phyloP scores from a whole-genome alignment of 352 stramenopile genomes.

The Blastocystis hominis region DNA sequence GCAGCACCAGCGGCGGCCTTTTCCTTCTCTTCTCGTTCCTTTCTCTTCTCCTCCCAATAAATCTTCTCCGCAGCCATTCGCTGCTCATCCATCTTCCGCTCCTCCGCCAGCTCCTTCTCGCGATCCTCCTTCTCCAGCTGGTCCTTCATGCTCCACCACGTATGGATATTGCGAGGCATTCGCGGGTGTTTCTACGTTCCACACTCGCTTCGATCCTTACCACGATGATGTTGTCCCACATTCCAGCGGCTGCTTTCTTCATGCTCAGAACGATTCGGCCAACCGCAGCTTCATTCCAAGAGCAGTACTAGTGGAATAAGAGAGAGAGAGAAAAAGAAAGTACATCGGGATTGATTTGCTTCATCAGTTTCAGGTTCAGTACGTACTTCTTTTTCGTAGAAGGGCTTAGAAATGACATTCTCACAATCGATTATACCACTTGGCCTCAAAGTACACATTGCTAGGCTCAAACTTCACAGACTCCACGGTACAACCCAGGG shows the following conservation, averaged over 20 bases:
- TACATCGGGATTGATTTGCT: slow-evolving; percentile 26
- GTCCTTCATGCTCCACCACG: slow-evolving; percentile 57
- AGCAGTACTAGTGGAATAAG: neutral
- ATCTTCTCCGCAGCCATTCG: neutral
- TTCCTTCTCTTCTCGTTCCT: neutral
- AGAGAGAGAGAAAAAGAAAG: neutral
- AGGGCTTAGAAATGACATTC: neutral
- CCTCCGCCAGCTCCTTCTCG: slow-evolving; percentile 14
- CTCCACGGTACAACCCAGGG: slow-evolving; percentile 26
- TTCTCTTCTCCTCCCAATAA: slow-evolving; percentile 53
- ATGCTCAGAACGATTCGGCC: slow-evolving; percentile 47
- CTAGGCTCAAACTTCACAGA: slow-evolving; percentile 36
- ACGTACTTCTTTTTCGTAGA: slow-evolving; percentile 56
- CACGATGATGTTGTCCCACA: slow-evolving; percentile 54
- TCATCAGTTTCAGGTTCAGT: slow-evolving; percentile 25
- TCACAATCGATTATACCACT: neutral
- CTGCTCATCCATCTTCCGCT: slow-evolving; percentile 37
- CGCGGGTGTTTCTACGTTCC: slow-evolving; percentile 7
- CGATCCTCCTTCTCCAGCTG: slow-evolving; percentile 44
- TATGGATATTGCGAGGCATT: slow-evolving; percentile 51
- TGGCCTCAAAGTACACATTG: slow-evolving; percentile 33
- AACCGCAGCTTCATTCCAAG: slow-evolving; percentile 22
- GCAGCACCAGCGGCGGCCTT: neutral
- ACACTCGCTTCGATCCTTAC: neutral
- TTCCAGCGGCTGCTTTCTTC: slow-evolving; percentile 28